Evolutionary conservation across 495 filamentous ascomycete genomes (phyloP), one percentile per base, ranked within the genome.

Genomic region (Cercophora scortea): DNA sequence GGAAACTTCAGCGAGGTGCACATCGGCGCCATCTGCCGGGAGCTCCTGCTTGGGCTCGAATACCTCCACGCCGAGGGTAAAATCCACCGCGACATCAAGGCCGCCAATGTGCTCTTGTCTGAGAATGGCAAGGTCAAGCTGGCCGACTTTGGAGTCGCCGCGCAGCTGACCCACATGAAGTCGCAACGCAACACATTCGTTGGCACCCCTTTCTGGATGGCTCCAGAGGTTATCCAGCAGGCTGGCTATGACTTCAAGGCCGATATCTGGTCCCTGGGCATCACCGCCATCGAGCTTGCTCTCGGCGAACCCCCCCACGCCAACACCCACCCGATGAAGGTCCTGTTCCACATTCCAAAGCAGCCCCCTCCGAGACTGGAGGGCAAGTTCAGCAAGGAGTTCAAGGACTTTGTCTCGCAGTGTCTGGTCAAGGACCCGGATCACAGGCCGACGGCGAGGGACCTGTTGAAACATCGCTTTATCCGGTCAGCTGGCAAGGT

Each of bases 171-270:
- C 53, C 94, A 95, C 68, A 95, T 96, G 66, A 97, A 96, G 71
- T 96, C 93, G 8, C 90, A 96, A 72, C 86, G 93, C 19, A 95
- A 96, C 60, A 98, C 93, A 0, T 97, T 98, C 61, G 93, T 98
- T n/a, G 93, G 93, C 8, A 98, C 93, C 4, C 93, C 93, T 0
- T 98, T 95, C 72, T 98, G 93, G 93, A 98, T 98, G 93, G 93
- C 93, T 5, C 93, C 93, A 8, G 93, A 98, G 65, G 93, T 98
- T 15, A 98, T 98, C 58, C 87, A 96, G 69, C 92, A 97, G 72
- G 82, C 87, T 49, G 93, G 93, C 32, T 97, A 98, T 58, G 91
- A 96, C 67, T 95, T 88, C 73, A 95, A 95, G 71, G 93, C 93
- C 17, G 93, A 98, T 65, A 91, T 98, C 42, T 98, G 93, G 93